Conservation (phyloP, 1,139 yeast genomes). For the Pichia sp. region DNA sequence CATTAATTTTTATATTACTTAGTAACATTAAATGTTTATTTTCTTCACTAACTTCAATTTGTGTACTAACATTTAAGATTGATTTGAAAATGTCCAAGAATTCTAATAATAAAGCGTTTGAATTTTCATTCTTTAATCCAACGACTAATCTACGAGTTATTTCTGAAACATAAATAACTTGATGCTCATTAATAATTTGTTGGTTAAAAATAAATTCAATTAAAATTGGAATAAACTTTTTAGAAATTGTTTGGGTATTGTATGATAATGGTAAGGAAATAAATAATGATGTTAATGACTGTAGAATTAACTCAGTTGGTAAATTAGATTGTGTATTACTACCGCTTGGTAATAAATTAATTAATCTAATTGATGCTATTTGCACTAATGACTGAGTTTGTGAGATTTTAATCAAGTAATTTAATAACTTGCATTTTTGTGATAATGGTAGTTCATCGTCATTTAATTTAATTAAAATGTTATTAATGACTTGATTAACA, state of each 20-base stretch:
- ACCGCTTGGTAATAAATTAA: conserved; percentile 27
- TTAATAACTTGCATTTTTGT: conserved; percentile 5
- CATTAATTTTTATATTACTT: neutral
- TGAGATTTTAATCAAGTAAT: conserved; percentile 9
- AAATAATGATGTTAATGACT: conserved; percentile 27
- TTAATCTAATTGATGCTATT: conserved; percentile 42
- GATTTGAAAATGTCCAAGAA: conserved; percentile 2
- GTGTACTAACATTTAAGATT: neutral
- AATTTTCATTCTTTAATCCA: conserved; percentile 4
- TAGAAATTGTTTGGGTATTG: conserved; percentile 22
- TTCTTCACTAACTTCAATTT: neutral
- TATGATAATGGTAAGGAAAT: conserved; percentile 17
- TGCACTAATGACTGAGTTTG: conserved; percentile 28
- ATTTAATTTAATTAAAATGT: conserved; percentile 1
- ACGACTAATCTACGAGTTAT: conserved; percentile 9
- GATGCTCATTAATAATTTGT: neutral
- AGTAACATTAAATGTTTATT: neutral
- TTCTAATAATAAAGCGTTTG: conserved; percentile 3
- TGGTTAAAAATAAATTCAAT: conserved; percentile 16
- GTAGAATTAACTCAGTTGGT: conserved; percentile 18
- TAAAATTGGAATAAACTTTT: conserved; percentile 25
- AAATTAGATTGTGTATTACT: neutral
- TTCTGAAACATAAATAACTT: conserved; percentile 6
- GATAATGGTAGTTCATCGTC: neutral
- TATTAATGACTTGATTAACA: conserved; percentile 7